Conservation (phyloP, 768 basidiomycete genomes). For the Lyophyllum atratum region DNA sequence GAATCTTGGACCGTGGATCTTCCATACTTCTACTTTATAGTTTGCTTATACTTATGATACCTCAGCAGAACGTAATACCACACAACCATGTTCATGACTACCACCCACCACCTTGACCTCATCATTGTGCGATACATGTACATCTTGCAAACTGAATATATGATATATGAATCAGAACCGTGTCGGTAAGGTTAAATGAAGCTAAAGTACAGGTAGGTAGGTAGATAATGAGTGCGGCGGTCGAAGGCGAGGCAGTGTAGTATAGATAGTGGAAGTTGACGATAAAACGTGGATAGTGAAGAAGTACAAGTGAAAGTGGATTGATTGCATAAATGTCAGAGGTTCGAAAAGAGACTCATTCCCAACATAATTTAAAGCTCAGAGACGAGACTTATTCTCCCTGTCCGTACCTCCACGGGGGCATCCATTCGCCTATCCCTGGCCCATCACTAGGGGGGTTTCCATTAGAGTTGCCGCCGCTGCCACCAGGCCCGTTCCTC, state of each 20-base stretch:
- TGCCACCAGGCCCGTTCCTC: conserved; percentile 6
- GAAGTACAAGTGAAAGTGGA: not conserved
- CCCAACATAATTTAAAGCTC: not conserved
- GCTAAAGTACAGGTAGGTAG: not conserved
- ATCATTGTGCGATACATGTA: not conserved
- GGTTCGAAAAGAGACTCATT: not conserved
- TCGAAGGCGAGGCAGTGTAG: not conserved
- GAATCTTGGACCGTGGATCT: not conserved
- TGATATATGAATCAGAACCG: not conserved
- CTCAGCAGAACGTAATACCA: not conserved
- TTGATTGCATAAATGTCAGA: not conserved
- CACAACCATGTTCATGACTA: too few species aligned
- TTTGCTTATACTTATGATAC: not conserved
- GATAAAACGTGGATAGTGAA: not conserved
- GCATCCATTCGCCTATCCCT: conserved; percentile 1
- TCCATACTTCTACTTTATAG: not conserved
- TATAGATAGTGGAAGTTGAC: not conserved
- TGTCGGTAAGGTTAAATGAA: not conserved
- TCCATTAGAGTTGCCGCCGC: not conserved
- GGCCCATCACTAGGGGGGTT: not conserved
- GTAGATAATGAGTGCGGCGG: not conserved
- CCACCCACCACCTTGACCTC: too few species aligned
- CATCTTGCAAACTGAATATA: not conserved
- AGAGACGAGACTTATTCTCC: too few species aligned
- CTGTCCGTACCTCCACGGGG: conserved; percentile 2